Percentiles rank a stretch among this genome's conserved stretches.
Evolutionary conservation across 805 yeast species (phyloP).

Genomic region (Nakazawaea wyomingensis): DNA sequence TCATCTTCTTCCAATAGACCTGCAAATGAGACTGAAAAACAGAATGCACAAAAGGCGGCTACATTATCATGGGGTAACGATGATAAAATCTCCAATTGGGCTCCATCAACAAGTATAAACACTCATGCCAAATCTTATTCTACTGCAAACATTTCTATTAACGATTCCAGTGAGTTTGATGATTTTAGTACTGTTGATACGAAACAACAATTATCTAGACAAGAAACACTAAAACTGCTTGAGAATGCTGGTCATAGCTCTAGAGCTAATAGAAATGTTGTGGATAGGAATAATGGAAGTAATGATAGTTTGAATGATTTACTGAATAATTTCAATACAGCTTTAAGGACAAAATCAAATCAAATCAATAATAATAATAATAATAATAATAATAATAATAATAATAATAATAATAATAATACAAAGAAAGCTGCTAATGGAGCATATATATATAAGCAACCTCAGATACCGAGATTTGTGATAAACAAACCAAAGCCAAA

Average conservation of each 20-base stretch:
- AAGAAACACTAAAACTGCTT: conserved; percentile 23
- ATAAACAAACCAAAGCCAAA: conserved; percentile 9
- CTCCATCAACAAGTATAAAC: conserved; percentile 27
- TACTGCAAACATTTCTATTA: conserved; percentile 17
- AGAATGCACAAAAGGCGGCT: conserved; percentile 30
- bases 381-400: no score
- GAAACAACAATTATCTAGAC: conserved; percentile 19
- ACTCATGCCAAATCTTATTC: conserved; percentile 21
- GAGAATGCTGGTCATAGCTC: conserved; percentile 21
- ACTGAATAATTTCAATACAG: background rate
- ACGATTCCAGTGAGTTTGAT: conserved; percentile 13
- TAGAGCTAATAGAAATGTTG: conserved; percentile 15
- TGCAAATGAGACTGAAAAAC: conserved; percentile 11
- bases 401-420: no score
- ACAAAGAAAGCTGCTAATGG: conserved; percentile 9
- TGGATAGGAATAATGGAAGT: background rate
- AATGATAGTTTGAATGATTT: conserved; percentile 5
- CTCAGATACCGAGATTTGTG: conserved; percentile 12
- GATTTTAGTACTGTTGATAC: conserved; percentile 16
- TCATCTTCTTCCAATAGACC: no score
- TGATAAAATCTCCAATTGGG: conserved; percentile 24
- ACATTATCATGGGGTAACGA: conserved; percentile 20
- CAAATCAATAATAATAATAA: no score
- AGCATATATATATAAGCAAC: conserved; percentile 14
- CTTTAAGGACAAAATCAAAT: conserved; percentile 7